phyloP scores from a whole-genome alignment of 2,329 filamentous ascomycete species.

The Hirsutella minnesotensis region DNA sequence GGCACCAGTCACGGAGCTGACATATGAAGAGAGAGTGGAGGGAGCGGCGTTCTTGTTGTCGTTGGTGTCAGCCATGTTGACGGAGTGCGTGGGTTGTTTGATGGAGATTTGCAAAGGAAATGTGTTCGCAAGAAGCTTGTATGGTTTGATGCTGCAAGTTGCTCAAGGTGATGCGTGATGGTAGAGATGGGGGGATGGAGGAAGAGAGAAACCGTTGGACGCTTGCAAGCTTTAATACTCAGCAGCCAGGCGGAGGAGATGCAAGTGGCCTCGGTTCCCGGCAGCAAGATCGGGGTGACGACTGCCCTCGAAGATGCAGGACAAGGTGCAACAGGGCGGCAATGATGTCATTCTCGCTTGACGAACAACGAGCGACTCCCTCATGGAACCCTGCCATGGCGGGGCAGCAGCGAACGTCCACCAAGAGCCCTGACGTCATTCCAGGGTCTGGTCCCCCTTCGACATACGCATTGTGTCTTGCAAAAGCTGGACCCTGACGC shows the following conservation, averaged over 20 bases:
- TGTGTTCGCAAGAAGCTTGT: too few species aligned
- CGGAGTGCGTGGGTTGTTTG: neutral
- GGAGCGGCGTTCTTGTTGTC: constrained; percentile 19
- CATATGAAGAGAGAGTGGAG: constrained; percentile 69
- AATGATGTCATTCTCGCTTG: constrained; percentile 2
- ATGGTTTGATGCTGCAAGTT: neutral
- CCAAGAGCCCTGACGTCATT: neutral
- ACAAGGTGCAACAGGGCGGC: neutral
- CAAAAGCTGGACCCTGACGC: too few species aligned
- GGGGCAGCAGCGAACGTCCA: neutral
- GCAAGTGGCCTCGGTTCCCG: neutral
- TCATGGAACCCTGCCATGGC: neutral
- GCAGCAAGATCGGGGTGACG: neutral
- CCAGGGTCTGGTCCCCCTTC: neutral
- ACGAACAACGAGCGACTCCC: neutral
- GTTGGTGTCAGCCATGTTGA: constrained; percentile 19
- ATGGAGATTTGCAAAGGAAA: too few species aligned
- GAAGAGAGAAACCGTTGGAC: too few species aligned
- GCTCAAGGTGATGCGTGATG: too few species aligned
- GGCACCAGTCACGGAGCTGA: constrained; percentile 61
- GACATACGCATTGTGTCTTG: neutral
- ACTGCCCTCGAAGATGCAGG: neutral
- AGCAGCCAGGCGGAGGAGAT: too few species aligned
- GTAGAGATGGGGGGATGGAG: too few species aligned
- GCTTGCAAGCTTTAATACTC: neutral